A percentile compares a stretch with the other conserved stretches of the same genome.
phyloP scores from a whole-genome alignment of 805 yeast species.

The Starmera quercuum region DNA sequence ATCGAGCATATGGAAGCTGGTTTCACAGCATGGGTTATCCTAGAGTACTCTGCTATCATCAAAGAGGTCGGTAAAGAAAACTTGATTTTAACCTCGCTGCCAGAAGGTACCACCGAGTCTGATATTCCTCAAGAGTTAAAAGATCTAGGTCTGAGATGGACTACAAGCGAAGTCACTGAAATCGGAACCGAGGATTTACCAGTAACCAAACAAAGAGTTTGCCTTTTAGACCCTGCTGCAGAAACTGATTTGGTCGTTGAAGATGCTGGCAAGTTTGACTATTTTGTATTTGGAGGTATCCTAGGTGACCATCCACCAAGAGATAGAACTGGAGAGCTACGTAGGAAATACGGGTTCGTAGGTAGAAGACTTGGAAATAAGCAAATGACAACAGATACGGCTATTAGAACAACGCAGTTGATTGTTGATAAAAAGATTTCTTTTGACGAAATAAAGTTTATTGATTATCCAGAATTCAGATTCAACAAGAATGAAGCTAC shows the following conservation, averaged over 20 bases:
- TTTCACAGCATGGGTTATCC: constrained; percentile 89
- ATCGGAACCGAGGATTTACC: constrained; percentile 25
- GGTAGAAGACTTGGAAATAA: constrained; percentile 82
- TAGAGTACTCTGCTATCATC: constrained; percentile 80
- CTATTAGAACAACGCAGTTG: constrained; percentile 81
- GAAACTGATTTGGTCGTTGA: constrained; percentile 60
- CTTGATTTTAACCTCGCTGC: constrained; percentile 70
- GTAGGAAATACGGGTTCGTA: constrained; percentile 71
- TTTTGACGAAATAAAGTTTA: constrained; percentile 72
- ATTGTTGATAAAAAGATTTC: constrained; percentile 52
- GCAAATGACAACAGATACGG: constrained; percentile 98
- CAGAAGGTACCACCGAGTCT: constrained; percentile 45
- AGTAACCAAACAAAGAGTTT: constrained; percentile 52
- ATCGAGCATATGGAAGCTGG: constrained; percentile 98
- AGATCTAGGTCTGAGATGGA: constrained; percentile 71
- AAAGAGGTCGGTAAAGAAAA: constrained; percentile 76
- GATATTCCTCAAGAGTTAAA: constrained; percentile 58
- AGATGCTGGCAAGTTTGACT: constrained; percentile 64
- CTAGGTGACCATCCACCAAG: constrained; percentile 88
- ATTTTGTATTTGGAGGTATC: constrained; percentile 94
- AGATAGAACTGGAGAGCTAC: constrained; percentile 87
- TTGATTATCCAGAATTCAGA: constrained; percentile 91
- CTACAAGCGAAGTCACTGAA: constrained; percentile 60
- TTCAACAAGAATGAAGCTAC: constrained; percentile 86
- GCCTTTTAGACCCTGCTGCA: constrained; percentile 89